Base-by-base conservation (phyloP, 192 early-diverging fungal species). In the Backusella mclennaniae region DNA sequence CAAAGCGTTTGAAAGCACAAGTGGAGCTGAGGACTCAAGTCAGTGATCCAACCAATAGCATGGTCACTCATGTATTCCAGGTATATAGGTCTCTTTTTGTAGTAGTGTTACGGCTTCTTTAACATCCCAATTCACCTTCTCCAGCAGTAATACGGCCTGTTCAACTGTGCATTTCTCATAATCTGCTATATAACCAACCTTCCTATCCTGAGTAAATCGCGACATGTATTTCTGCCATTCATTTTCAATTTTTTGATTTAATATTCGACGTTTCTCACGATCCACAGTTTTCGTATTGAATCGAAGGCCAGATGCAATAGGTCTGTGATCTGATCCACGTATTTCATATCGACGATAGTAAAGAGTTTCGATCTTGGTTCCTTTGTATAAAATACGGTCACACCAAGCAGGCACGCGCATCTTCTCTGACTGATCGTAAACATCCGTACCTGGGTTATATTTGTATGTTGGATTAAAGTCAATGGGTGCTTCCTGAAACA, bases 401-500 rank as follows among this genome's bases (percentile, higher is more conserved):
- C 97, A 99, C 95, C 96, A 99, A 6, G 95, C 92, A 4, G 98
- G 98, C 6, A 90, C 90, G 23, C 98, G 88, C 76, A 92, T 89
- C 85, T 99, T 99, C 59, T 98, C 95, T 53, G 92, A 94, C 6
- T 92, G 90, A 76, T 99, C 98, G 77, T 96, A 99, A 4, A 82
- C 81, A 35, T 93, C 87, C 21, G 92, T 93, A 14, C 94, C 93
- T 1, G 87, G 87, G 74, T 99, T 92, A 78, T 96, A 99, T 84
- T 99, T 99, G 90, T 98, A 99, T 1, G 97, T 99, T 0, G 98
- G 98, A 1, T 86, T 90, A 84, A 99, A 99, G 23, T 72, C 72
- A 39, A 97, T 82, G n/a, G 88, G 89, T 26, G 88, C 86, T 82
- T 99, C 98, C 42, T 74, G 77, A 74, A 96, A 98, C 7, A 83